Base-by-base conservation (phyloP, 306 rosid genomes). In the Senna tora region DNA sequence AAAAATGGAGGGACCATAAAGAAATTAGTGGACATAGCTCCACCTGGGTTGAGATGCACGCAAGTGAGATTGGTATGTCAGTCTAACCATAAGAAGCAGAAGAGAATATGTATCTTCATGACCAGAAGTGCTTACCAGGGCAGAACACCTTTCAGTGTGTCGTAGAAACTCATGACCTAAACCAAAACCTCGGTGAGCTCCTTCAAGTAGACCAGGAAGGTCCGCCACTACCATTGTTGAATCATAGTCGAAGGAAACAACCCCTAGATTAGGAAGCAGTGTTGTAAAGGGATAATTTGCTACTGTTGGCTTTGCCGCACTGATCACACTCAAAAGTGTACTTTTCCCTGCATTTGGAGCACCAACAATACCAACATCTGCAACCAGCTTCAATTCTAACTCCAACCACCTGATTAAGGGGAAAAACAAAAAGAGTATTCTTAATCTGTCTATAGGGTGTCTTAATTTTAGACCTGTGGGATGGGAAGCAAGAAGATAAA, bases 341-440 rank as follows among this genome's bases (percentile, higher is more conserved):
- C 98, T 91, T 81, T 94, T 94, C 79, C 98, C 98, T 2, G 98
- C 98, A 81, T 91, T 94, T 59, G 98, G 98, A 56, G 88, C 97
- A 14, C 98, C 98, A 38, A 94, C 88, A 41, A 94, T 94, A 80
- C 98, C 98, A 75, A 94, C 94, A 78, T 94, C 97, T 33, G 97
- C 97, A 84, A 91, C 97, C 52, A 94, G 95, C 89, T 94, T 94
- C 55, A 94, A 87, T 62, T 93, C 98, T 82, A 93, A 77, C 71
- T 91, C 98, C 85, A 93, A 84, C 98, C 98, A 93, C 91, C 97
- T 90, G 89, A 84, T 67, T 67, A 76, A 32, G 6, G 2, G 2
- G 11, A 41, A 41, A 41, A 13, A 47, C 5, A 47, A 80, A 45
- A 70, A 36, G 72, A 79, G 59, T 21, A 77, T 57, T 75, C 71